Percentiles rank a stretch among this genome's conserved stretches.
These are phyloP conservation scores for Colletotrichum shisoi DNA, from an alignment of 2,329 filamentous ascomycete genomes.

Conservation along the genomic window DNA sequence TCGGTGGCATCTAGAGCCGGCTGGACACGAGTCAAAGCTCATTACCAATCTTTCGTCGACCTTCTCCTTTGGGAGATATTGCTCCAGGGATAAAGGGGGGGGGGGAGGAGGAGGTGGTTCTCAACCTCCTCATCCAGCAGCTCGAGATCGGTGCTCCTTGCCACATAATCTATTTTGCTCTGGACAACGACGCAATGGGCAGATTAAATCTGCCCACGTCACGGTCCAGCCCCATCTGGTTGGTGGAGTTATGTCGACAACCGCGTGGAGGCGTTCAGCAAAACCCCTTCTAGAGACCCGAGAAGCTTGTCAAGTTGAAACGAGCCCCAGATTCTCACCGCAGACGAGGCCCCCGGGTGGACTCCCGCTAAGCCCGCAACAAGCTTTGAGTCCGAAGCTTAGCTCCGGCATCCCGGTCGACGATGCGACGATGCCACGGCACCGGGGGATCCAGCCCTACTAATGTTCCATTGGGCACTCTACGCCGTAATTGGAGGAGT, in stretches of 20 bases:
- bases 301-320: conserved; percentile 26
- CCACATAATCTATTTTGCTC: background rate
- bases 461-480: conserved; percentile 20
- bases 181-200: conserved; percentile 7
- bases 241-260: conserved; percentile 15
- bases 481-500: conserved; percentile 27
- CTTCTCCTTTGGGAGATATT: conserved; percentile 25
- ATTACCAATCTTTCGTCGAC: conserved; percentile 10
- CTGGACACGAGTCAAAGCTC: conserved; percentile 28
- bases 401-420: conserved; percentile 26
- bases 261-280: conserved; percentile 1
- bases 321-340: conserved; percentile 15
- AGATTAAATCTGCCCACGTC: conserved; percentile 23
- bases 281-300: background rate
- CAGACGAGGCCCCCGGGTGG: background rate
- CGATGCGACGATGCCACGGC: background rate
- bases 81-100: conserved; percentile 1
- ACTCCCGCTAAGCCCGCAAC: conserved; percentile 28
- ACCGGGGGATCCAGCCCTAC: conserved; percentile 5
- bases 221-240: too few relatives aligned
- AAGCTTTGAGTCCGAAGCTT: conserved; percentile 34
- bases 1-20: conserved; percentile 10
- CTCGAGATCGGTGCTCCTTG: background rate
- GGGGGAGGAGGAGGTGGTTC: too few relatives aligned
- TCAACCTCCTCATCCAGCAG: background rate